These are phyloP conservation scores for Sporothrix globosa DNA, from an alignment of 2,329 filamentous ascomycete genomes.

Conservation along the genomic window DNA sequence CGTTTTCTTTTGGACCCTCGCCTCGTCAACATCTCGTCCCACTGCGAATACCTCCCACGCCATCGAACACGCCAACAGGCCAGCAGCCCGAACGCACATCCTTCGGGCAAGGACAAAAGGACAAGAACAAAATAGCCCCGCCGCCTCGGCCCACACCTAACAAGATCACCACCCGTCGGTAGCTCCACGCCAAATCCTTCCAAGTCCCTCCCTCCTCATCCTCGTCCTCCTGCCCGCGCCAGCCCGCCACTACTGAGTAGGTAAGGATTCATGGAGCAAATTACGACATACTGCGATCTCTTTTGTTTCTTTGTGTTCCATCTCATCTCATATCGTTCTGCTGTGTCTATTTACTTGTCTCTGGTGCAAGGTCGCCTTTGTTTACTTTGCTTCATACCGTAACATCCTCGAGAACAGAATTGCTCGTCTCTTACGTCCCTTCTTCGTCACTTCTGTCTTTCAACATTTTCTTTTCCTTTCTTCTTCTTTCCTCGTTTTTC, in stretches of 20 bases:
- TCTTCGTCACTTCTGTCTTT: not conserved
- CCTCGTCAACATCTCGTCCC: constrained; percentile 14
- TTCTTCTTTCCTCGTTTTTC: not conserved
- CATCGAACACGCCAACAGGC: not conserved
- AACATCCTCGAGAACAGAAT: not conserved
- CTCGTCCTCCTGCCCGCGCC: constrained; percentile 11
- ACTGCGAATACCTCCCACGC: constrained; percentile 17
- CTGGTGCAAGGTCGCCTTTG: not conserved
- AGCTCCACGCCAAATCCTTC: constrained; percentile 21
- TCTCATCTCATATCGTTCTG: not conserved
- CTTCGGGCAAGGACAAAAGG: too few relatives aligned
- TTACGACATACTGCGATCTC: not conserved
- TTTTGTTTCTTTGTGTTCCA: not conserved
- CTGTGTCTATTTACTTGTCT: not conserved
- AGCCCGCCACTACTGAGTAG: constrained; percentile 2
- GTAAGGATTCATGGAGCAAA: not conserved
- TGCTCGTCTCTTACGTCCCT: not conserved
- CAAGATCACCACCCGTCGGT: constrained; percentile 9
- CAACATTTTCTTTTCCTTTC: not conserved
- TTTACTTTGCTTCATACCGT: not conserved
- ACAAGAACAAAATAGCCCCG: not conserved
- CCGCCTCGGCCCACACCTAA: not conserved
- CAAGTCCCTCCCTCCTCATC: not conserved
- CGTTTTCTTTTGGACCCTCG: not conserved
- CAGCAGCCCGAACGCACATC: not conserved